Conservation (phyloP, 495 filamentous ascomycete genomes). For the Penicillium daleae region DNA sequence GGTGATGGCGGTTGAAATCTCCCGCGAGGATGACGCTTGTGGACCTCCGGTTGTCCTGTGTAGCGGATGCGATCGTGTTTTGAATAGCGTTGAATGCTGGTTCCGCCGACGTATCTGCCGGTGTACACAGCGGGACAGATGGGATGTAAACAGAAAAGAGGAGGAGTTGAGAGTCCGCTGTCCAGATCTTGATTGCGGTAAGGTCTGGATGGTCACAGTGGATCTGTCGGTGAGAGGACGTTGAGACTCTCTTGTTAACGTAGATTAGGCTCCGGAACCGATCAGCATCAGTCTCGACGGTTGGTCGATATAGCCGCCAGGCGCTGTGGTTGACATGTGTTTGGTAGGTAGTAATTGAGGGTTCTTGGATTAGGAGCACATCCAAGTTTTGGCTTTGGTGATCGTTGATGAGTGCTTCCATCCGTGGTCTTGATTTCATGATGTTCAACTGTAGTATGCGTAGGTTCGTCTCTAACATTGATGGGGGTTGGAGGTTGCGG, state of each 20-base stretch:
- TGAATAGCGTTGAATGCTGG: background rate
- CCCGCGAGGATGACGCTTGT: constrained; percentile 18
- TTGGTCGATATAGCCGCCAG: background rate
- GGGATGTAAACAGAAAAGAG: background rate
- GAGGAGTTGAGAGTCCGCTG: background rate
- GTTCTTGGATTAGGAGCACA: constrained; percentile 35
- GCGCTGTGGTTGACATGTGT: background rate
- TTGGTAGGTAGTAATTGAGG: constrained; percentile 8
- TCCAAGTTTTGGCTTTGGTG: constrained; percentile 30
- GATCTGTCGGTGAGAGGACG: background rate
- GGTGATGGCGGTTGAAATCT: constrained; percentile 34
- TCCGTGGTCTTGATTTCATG: constrained; percentile 29
- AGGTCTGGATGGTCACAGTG: constrained; percentile 29
- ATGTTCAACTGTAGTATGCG: constrained; percentile 37
- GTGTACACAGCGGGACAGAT: background rate
- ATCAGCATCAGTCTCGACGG: background rate
- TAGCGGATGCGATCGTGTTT: background rate
- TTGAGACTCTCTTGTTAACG: background rate
- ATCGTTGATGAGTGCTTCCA: constrained; percentile 40
- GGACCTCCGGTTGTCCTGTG: background rate
- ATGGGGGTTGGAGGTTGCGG: constrained; percentile 8
- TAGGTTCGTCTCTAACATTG: constrained; percentile 32
- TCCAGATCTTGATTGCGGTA: constrained; percentile 14
- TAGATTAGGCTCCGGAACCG: background rate
- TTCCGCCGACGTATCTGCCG: background rate